Evolutionary conservation across 2,329 filamentous ascomycete species (phyloP), one percentile per base, ranked within the genome.

Genomic region (Nemania sp.): DNA sequence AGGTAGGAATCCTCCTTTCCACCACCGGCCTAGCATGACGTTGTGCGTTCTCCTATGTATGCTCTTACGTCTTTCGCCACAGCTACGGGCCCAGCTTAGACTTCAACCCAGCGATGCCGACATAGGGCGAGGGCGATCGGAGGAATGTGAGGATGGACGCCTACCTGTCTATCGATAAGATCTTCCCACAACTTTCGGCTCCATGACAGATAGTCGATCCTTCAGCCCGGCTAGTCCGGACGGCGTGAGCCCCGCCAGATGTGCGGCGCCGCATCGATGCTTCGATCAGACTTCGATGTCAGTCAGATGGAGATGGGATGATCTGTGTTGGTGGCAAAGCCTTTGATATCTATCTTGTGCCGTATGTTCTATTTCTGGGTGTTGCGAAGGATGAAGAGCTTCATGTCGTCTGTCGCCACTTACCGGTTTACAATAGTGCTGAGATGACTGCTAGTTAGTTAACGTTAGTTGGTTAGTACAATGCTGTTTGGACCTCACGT

Each of bases 401-500:
- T 29, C 3, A 39, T 21, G 12, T 51, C 40, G 2, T 50, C 18
- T 15, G 20, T 13, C 12, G 15, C 43, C 46, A 49, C 46, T 35
- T 56, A 20, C 47, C 46, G 17, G 35, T 17, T 20, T 4, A 12
- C 5, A 39, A 35, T 15, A 29, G 25, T 17, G 37, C 20, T 39
- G 46, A 51, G 39, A 50, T 51, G 47, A 29, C 11, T 39, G 10
- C 35, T 43, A 34, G 35, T 21, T 51, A 29, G 46, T 48, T 58
- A 47, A n/a, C n/a, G 47, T 50, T 54, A 6, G 50, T 45, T 45
- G 12, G 49, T 43, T 45, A 43, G 48, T 21, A 25, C 1, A 15
- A 11, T 3, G 17, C 46, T 40, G 54, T 58, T 61, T 61, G 40
- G 59, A n/a, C 57, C 54, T 61, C 54, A 61, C 54, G 59, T 54